Evolutionary conservation across 441 rosid species (phyloP).

Genomic region (Iberis amara): DNA sequence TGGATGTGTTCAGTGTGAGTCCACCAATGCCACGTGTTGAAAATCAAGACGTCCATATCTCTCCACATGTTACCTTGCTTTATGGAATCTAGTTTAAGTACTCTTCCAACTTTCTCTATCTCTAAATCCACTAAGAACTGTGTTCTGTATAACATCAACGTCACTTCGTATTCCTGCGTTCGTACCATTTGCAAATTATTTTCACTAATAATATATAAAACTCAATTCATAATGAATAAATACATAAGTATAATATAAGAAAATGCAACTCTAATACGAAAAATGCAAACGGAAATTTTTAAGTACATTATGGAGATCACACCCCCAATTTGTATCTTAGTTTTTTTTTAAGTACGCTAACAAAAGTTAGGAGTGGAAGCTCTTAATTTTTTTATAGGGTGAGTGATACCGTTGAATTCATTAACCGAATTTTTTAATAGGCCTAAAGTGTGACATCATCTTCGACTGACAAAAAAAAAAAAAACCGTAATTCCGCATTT

Average conservation of each 20-base stretch:
- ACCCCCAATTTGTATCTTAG: background rate
- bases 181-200: constrained; percentile 1
- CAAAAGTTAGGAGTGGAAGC: too few species aligned
- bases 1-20: constrained; percentile 40
- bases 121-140: constrained; percentile 54
- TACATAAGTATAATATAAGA: too few species aligned
- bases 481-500: too few species aligned
- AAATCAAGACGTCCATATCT: constrained; percentile 65
- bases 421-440: too few species aligned
- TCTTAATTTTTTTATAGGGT: too few species aligned
- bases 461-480: too few species aligned
- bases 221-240: background rate
- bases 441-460: too few species aligned
- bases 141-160: constrained; percentile 46
- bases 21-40: constrained; percentile 83
- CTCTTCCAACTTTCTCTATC: constrained; percentile 35
- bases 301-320: too few species aligned
- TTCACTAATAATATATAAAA: background rate
- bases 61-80: constrained; percentile 49
- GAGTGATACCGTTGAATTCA: background rate
- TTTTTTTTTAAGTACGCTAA: background rate
- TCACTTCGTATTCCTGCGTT: constrained; percentile 47
- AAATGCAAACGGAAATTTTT: too few species aligned
- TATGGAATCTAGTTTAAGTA: constrained; percentile 56
- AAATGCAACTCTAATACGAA: too few species aligned